Percentiles rank a stretch among this genome's conserved stretches.
Evolutionary conservation across 768 basidiomycete genomes (phyloP).

Genomic region (Tylopilus sp.): DNA sequence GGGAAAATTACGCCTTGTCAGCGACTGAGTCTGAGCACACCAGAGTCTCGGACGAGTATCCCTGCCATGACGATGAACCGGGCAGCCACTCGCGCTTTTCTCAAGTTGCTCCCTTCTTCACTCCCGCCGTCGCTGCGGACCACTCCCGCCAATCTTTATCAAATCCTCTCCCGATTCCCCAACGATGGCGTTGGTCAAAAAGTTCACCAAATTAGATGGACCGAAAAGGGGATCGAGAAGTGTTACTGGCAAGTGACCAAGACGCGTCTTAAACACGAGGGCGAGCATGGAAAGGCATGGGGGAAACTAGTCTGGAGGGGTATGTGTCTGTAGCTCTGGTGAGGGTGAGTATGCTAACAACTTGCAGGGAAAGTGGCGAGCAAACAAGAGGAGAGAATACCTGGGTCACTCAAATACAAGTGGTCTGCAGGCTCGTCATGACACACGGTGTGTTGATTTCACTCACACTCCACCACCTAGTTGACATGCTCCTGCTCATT

Average conservation of each 20-base stretch:
- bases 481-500: constrained; percentile 3
- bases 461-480: background rate
- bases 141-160: constrained; percentile 62
- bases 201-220: constrained; percentile 76
- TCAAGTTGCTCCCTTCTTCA: constrained; percentile 53
- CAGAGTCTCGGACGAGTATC: no score
- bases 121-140: constrained; percentile 59
- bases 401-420: constrained; percentile 68
- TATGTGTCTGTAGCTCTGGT: constrained; percentile 32
- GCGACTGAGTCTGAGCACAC: no score
- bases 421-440: constrained; percentile 57
- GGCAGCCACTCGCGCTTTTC: constrained; percentile 35
- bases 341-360: constrained; percentile 9
- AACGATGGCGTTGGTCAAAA: constrained; percentile 62
- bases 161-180: constrained; percentile 68
- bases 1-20: constrained; percentile 6
- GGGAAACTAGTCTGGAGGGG: constrained; percentile 78
- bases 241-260: constrained; percentile 77
- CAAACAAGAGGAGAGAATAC: constrained; percentile 57
- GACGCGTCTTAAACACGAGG: constrained; percentile 67
- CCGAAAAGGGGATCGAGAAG: constrained; percentile 56
- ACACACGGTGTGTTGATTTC: constrained; percentile 8
- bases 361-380: constrained; percentile 58
- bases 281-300: constrained; percentile 81
- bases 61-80: constrained; percentile 22